phyloP scores from a whole-genome alignment of 306 rosid species.

The Ammopiptanthus mongolicus region DNA sequence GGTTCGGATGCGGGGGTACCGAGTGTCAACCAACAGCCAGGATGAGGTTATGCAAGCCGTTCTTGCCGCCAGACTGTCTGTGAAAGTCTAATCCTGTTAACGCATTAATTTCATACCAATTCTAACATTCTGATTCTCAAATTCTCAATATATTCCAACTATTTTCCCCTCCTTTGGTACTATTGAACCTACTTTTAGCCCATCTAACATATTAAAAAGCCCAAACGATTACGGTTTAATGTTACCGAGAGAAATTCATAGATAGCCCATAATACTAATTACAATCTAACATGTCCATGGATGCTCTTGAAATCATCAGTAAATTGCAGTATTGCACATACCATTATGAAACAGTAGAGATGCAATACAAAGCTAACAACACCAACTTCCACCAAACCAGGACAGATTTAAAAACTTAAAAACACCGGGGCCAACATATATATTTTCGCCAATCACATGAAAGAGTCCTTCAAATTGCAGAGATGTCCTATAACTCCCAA shows the following conservation, averaged over 20 bases:
- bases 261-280: constrained; percentile 14
- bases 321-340: constrained; percentile 41
- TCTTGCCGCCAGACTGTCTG: neutral
- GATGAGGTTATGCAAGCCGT: neutral
- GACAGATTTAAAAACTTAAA: constrained; percentile 43
- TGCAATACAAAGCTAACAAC: constrained; percentile 39
- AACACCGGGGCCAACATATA: constrained; percentile 48
- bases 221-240: neutral
- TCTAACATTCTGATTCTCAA: neutral
- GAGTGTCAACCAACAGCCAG: neutral
- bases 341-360: constrained; percentile 33
- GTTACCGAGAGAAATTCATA: neutral
- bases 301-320: constrained; percentile 29
- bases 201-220: neutral
- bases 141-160: neutral
- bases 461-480: constrained; percentile 52
- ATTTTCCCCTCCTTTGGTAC: too few species aligned
- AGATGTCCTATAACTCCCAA: constrained; percentile 48
- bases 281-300: constrained; percentile 30
- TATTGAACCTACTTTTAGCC: neutral
- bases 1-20: neutral
- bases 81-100: neutral
- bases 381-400: constrained; percentile 49
- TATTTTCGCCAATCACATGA: constrained; percentile 60
- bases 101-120: neutral